A percentile compares a stretch with the other conserved stretches of the same genome.
These are phyloP conservation scores for Rhodotorula toruloides DNA, from an alignment of 768 basidiomycete species.

Conservation along the genomic window DNA sequence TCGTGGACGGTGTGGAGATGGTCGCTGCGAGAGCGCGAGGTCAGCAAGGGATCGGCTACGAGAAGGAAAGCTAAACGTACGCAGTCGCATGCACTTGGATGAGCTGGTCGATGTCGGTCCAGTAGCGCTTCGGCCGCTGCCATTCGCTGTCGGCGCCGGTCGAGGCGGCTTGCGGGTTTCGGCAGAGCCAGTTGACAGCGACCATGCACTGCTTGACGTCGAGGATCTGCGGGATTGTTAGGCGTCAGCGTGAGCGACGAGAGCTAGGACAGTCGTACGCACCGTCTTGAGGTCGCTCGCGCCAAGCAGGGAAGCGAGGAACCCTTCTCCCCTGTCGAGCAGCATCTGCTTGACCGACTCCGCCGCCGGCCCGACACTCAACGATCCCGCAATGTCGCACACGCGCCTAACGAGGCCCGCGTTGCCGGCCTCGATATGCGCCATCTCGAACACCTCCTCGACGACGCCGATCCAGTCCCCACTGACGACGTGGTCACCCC, in stretches of 20 bases:
- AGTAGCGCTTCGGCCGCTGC: slow-evolving; percentile 31
- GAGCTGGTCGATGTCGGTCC: slow-evolving; percentile 29
- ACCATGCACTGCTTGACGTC: slow-evolving; percentile 35
- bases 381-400: slow-evolving; percentile 20
- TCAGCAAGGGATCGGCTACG: background rate
- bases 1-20: slow-evolving; percentile 33
- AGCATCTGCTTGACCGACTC: slow-evolving; percentile 29
- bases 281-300: slow-evolving; percentile 15
- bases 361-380: slow-evolving; percentile 25
- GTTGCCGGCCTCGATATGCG: slow-evolving; percentile 32
- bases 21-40: background rate
- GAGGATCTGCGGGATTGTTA: slow-evolving; percentile 11
- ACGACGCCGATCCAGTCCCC: slow-evolving; percentile 36
- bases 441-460: slow-evolving; percentile 39
- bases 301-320: slow-evolving; percentile 15
- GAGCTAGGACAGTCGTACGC: too few relatives aligned
- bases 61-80: background rate
- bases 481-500: slow-evolving; percentile 31
- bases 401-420: slow-evolving; percentile 16
- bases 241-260: background rate
- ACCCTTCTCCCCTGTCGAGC: slow-evolving; percentile 11
- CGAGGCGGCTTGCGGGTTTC: slow-evolving; percentile 10
- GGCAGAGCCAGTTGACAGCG: slow-evolving; percentile 38
- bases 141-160: background rate
- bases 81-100: slow-evolving; percentile 22